A percentile compares a stretch with the other conserved stretches of the same genome.
Evolutionary conservation across 2,329 filamentous ascomycete genomes (phyloP).

Genomic region (Rachicladosporium sp.): DNA sequence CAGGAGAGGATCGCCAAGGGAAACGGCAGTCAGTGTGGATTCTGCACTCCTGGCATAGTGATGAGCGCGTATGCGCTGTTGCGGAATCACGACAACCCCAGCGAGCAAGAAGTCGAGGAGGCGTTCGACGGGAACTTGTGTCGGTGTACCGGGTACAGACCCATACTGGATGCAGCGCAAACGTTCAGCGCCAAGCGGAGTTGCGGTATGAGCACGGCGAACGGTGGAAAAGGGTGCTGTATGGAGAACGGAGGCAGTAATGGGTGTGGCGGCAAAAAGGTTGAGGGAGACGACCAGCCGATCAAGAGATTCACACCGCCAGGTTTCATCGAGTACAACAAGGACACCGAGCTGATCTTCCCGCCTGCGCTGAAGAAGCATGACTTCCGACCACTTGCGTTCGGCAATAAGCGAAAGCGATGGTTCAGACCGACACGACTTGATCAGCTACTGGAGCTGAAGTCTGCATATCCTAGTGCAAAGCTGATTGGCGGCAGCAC

Average conservation of each 20-base stretch:
- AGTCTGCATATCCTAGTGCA: constrained; percentile 67
- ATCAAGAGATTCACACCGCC: constrained; percentile 65
- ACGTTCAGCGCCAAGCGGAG: constrained; percentile 52
- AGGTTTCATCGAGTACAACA: constrained; percentile 86
- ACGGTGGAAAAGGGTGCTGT: constrained; percentile 58
- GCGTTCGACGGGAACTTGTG: constrained; percentile 96
- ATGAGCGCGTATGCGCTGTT: constrained; percentile 93
- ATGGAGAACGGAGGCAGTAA: constrained; percentile 51
- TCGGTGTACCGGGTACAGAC: constrained; percentile 86
- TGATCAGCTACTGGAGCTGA: constrained; percentile 82
- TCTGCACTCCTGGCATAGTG: constrained; percentile 94
- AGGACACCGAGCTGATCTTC: constrained; percentile 90
- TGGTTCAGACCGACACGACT: constrained; percentile 88
- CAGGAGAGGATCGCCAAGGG: constrained; percentile 85
- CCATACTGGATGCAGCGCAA: constrained; percentile 86
- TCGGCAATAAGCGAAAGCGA: constrained; percentile 87
- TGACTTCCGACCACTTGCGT: constrained; percentile 66
- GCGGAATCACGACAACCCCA: constrained; percentile 67
- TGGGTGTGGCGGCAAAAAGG: constrained; percentile 38
- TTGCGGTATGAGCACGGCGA: constrained; percentile 44
- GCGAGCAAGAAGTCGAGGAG: constrained; percentile 78
- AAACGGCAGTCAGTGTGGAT: constrained; percentile 88
- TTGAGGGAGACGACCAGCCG: constrained; percentile 30
- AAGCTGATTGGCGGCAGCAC: constrained; percentile 95
- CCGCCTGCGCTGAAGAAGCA: constrained; percentile 75